A percentile compares a stretch with the other conserved stretches of the same genome.
phyloP scores from a whole-genome alignment of 768 basidiomycete species.

The Leccinum uliginosum region DNA sequence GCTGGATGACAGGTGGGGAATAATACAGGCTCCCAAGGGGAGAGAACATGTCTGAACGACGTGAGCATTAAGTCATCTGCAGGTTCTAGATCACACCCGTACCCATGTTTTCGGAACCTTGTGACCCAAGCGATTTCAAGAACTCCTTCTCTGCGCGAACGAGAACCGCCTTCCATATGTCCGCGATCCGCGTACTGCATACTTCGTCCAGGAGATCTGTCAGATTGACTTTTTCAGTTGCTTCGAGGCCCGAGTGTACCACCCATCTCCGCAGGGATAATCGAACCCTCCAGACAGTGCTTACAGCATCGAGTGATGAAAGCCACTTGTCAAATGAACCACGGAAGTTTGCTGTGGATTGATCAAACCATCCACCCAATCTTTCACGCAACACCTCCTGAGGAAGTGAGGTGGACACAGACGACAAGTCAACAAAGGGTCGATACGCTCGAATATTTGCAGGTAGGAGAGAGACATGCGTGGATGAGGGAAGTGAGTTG shows the following conservation, averaged over 20 bases:
- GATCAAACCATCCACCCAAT: constrained; percentile 61
- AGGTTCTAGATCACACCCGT: constrained; percentile 2
- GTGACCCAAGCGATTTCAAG: constrained; percentile 34
- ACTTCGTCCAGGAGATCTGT: constrained; percentile 47
- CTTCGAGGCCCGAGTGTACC: constrained; percentile 38
- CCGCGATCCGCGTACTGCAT: constrained; percentile 48
- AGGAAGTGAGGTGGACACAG: constrained; percentile 50
- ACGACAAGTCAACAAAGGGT: constrained; percentile 75
- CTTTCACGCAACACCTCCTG: constrained; percentile 41
- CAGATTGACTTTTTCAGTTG: constrained; percentile 44
- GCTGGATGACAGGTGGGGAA: constrained; percentile 43
- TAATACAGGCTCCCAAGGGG: constrained; percentile 56
- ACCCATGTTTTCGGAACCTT: constrained; percentile 17
- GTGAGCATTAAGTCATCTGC: constrained; percentile 9
- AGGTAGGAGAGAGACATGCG: constrained; percentile 77
- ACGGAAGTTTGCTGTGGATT: constrained; percentile 44
- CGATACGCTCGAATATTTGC: constrained; percentile 68
- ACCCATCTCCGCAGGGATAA: constrained; percentile 47
- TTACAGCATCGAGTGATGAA: constrained; percentile 49
- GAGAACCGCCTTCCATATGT: constrained; percentile 56
- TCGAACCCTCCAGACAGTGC: constrained; percentile 72
- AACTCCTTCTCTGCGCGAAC: constrained; percentile 44
- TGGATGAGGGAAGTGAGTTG: constrained; percentile 71
- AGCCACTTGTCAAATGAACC: constrained; percentile 54
- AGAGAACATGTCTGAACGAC: constrained; percentile 39